Percentiles rank a stretch among this genome's conserved stretches.
phyloP scores from a whole-genome alignment of 441 rosid species.

The Gossypium gossypioides region DNA sequence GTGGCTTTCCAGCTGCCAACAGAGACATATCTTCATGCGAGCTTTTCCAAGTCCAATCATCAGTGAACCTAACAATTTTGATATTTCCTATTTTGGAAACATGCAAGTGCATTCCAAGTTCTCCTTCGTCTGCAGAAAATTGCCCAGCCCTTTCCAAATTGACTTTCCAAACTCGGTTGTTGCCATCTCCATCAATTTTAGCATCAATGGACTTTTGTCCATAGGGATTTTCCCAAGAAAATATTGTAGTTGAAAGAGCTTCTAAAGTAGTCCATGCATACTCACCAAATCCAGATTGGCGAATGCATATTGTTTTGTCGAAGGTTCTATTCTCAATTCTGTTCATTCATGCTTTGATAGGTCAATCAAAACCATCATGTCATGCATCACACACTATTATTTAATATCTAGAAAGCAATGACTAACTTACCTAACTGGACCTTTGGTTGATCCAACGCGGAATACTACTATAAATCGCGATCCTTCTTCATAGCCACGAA shows the following conservation, averaged over 20 bases:
- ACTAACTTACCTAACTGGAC: conserved; percentile 77
- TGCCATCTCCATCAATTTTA: conserved; percentile 40
- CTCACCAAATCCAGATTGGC: conserved; percentile 88
- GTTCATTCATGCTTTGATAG: conserved; percentile 19
- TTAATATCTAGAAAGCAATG: not conserved
- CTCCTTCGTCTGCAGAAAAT: conserved; percentile 36
- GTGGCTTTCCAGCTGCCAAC: conserved; percentile 35
- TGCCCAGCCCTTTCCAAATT: conserved; percentile 57
- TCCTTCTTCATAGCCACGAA: conserved; percentile 99
- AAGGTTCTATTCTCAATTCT: conserved; percentile 89
- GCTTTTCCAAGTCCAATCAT: conserved; percentile 27
- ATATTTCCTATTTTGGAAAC: conserved; percentile 58
- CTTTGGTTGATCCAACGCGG: conserved; percentile 70
- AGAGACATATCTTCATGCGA: conserved; percentile 32
- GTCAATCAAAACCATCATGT: conserved; percentile 12
- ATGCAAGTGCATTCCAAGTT: conserved; percentile 50
- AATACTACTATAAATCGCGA: conserved; percentile 91
- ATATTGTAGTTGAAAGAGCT: conserved; percentile 62
- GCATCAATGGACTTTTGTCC: conserved; percentile 77
- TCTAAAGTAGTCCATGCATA: conserved; percentile 63
- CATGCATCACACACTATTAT: not conserved
- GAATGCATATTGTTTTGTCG: conserved; percentile 51
- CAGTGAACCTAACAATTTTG: conserved; percentile 63
- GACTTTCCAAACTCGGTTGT: conserved; percentile 36
- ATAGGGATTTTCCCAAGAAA: conserved; percentile 94